phyloP scores from a whole-genome alignment of 495 filamentous ascomycete genomes.

The Astrocystis sublimbata region DNA sequence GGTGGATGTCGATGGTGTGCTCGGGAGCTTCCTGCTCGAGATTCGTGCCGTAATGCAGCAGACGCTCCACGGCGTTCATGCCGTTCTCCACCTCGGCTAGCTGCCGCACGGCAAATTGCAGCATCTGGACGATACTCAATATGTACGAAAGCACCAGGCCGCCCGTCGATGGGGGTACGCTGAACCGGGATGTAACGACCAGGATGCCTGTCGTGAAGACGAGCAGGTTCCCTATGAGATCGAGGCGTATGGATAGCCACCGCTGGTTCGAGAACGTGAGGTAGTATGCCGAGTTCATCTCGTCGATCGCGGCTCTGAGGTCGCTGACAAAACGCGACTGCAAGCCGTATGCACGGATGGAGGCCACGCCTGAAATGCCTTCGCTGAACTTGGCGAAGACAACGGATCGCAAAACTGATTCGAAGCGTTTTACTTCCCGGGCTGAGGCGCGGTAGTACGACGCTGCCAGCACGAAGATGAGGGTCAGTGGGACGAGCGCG shows the following conservation, averaged over 20 bases:
- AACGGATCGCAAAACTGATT: constrained; percentile 79
- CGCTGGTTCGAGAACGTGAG: constrained; percentile 92
- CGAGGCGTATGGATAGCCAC: constrained; percentile 84
- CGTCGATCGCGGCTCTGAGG: constrained; percentile 71
- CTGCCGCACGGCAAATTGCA: constrained; percentile 92
- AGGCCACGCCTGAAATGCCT: constrained; percentile 77
- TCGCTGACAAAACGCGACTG: constrained; percentile 68
- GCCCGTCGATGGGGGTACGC: constrained; percentile 77
- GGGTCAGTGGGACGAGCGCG: constrained; percentile 76
- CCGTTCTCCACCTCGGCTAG: constrained; percentile 95
- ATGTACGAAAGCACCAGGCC: constrained; percentile 92
- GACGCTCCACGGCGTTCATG: constrained; percentile 93
- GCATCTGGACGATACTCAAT: constrained; percentile 89
- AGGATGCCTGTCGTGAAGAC: constrained; percentile 88
- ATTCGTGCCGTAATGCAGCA: constrained; percentile 86
- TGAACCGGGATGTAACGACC: constrained; percentile 92
- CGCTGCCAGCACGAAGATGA: constrained; percentile 80
- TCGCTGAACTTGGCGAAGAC: constrained; percentile 94
- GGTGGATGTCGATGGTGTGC: constrained; percentile 64
- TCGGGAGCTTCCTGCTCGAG: constrained; percentile 88
- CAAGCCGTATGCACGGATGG: constrained; percentile 86
- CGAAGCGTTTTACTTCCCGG: constrained; percentile 90
- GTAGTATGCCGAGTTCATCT: constrained; percentile 93
- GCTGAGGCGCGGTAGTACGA: constrained; percentile 90
- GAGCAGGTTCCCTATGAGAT: constrained; percentile 75